phyloP scores from a whole-genome alignment of 2,329 filamentous ascomycete species.

The Ophiocordyceps sinensis region DNA sequence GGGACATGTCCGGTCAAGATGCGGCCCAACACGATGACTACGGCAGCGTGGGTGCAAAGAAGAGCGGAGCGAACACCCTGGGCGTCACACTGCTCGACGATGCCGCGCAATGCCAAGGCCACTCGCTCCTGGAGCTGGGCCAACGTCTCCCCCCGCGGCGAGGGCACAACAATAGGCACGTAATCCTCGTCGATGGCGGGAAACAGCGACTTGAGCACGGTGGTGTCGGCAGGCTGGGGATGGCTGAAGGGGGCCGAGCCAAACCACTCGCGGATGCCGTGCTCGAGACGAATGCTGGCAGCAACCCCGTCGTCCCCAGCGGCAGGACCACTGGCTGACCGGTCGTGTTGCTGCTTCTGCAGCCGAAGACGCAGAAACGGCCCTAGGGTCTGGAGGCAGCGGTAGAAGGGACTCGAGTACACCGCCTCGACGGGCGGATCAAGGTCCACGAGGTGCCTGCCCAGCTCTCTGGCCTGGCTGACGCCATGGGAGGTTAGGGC shows the following conservation, averaged over 20 bases:
- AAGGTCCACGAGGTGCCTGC: constrained; percentile 43
- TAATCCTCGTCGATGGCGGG: constrained; percentile 45
- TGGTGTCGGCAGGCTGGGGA: constrained; percentile 55
- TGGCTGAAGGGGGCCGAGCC: constrained; percentile 76
- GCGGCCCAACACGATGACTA: constrained; percentile 74
- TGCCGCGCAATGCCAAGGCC: constrained; percentile 50
- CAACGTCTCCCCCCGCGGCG: constrained; percentile 61
- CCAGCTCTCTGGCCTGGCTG: constrained; percentile 68
- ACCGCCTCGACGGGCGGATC: constrained; percentile 58
- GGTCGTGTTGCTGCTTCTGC: background rate
- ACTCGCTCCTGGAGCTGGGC: constrained; percentile 67
- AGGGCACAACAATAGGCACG: constrained; percentile 50
- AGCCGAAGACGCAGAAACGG: constrained; percentile 44
- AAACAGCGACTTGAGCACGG: constrained; percentile 53
- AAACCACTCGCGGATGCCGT: constrained; percentile 73
- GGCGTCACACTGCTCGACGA: constrained; percentile 61
- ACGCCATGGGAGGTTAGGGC: constrained; percentile 79
- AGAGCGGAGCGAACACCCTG: constrained; percentile 56
- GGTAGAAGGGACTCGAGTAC: constrained; percentile 77
- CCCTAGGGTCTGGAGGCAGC: constrained; percentile 71
- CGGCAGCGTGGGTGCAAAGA: constrained; percentile 80
- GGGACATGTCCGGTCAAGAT: constrained; percentile 69
- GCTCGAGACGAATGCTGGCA: constrained; percentile 36
- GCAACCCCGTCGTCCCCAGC: constrained; percentile 1
- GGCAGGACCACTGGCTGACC: background rate